phyloP scores from a whole-genome alignment of 306 rosid species.

The Ziziphus jujuba region DNA sequence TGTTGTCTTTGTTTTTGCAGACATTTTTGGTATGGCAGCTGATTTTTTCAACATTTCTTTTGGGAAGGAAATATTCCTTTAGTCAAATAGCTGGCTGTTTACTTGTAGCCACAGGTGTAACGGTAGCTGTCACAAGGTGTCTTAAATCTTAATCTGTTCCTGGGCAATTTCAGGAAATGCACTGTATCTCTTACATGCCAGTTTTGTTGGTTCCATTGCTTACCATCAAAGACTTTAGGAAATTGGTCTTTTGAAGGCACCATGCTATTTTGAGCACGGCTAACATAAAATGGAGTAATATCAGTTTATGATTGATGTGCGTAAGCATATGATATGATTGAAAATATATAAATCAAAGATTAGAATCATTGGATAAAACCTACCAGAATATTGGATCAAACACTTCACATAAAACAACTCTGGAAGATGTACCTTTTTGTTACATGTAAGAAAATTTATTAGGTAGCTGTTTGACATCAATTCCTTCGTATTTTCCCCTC shows the following conservation, averaged over 20 bases:
- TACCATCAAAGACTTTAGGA: too few relatives aligned
- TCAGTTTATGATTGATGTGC: too few relatives aligned
- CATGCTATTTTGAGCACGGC: too few relatives aligned
- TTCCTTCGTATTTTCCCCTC: background rate
- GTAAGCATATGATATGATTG: too few relatives aligned
- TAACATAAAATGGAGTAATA: too few relatives aligned
- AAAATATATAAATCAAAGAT: too few relatives aligned
- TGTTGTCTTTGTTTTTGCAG: constrained; percentile 49
- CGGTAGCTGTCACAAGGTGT: constrained; percentile 78
- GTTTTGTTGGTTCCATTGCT: background rate
- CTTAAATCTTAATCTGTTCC: constrained; percentile 34
- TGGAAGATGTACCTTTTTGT: background rate
- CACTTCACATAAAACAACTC: background rate
- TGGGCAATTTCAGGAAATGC: constrained; percentile 16
- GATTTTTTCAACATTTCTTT: constrained; percentile 51
- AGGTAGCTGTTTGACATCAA: background rate
- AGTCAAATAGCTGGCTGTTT: constrained; percentile 77
- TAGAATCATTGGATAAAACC: too few relatives aligned
- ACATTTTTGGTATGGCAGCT: constrained; percentile 94
- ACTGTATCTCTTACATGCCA: constrained; percentile 7
- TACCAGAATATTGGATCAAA: too few relatives aligned
- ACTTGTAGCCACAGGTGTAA: constrained; percentile 74
- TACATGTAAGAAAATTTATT: background rate
- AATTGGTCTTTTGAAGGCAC: too few relatives aligned
- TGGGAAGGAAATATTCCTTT: constrained; percentile 67